phyloP scores from a whole-genome alignment of 1,284 basidiomycete genomes.

The Ganoderma boninense region DNA sequence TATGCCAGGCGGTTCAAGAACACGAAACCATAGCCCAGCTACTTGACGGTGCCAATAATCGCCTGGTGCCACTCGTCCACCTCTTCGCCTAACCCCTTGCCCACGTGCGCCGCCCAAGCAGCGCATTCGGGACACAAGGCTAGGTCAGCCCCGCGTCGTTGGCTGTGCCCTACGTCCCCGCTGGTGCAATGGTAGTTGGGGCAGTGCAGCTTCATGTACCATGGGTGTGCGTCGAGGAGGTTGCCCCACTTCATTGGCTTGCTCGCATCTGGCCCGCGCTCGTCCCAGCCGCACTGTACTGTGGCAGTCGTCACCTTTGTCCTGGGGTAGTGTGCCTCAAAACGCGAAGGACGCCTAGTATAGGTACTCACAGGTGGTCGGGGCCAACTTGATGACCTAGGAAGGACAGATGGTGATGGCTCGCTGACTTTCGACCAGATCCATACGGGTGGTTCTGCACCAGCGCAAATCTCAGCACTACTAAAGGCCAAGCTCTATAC shows the following conservation, averaged over 20 bases:
- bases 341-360: background rate
- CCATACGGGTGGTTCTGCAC: no score
- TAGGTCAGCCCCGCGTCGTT: background rate
- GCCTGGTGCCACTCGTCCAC: no score
- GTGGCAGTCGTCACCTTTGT: background rate
- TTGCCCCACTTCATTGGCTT: background rate
- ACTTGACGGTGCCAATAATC: no score
- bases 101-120: no score
- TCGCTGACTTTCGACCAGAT: no score
- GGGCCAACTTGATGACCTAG: no score
- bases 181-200: background rate
- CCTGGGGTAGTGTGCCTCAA: background rate
- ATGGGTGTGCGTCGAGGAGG: background rate
- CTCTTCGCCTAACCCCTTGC: no score
- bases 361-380: background rate
- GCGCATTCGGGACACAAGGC: background rate
- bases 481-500: no score
- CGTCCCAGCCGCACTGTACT: background rate
- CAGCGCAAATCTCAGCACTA: no score
- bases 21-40: no score
- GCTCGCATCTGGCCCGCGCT: background rate
- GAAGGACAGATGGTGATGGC: no score
- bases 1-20: no score
- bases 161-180: background rate
- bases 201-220: background rate